Percentiles rank a stretch among this genome's conserved stretches.
Evolutionary conservation across 2,329 filamentous ascomycete genomes (phyloP).

Genomic region (Colletotrichum sp.): DNA sequence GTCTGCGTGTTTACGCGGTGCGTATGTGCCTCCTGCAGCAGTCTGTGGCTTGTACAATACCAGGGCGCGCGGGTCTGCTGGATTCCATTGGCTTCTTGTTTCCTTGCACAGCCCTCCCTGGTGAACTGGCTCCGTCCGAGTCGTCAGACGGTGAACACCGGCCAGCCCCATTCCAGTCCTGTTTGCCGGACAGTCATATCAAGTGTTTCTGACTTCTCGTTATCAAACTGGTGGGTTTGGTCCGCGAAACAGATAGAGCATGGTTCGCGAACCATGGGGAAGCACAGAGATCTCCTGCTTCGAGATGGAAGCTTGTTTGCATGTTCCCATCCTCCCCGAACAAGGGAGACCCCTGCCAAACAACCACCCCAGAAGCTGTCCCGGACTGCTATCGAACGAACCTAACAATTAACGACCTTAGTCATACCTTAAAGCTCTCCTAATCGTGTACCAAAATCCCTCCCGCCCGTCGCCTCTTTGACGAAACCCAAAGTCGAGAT

Average conservation of each 20-base stretch:
- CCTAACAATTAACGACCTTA: neutral
- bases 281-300: neutral
- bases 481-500: neutral
- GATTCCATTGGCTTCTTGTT: neutral
- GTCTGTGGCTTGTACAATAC: neutral
- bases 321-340: neutral
- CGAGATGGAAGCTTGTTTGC: neutral
- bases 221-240: neutral
- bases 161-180: neutral
- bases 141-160: neutral
- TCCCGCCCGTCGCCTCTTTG: neutral
- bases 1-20: neutral
- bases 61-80: too few relatives aligned
- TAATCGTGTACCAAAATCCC: neutral
- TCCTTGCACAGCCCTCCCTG: neutral
- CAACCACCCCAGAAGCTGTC: neutral
- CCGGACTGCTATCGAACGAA: neutral
- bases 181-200: neutral
- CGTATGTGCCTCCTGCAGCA: neutral
- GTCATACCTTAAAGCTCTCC: neutral
- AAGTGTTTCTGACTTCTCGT: neutral
- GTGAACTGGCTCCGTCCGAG: neutral
- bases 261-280: neutral
- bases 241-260: neutral
- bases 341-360: neutral